Evolutionary conservation across 805 yeast genomes (phyloP), one percentile per base, ranked within the genome.

Genomic region (Cyberlindnera meyerae): DNA sequence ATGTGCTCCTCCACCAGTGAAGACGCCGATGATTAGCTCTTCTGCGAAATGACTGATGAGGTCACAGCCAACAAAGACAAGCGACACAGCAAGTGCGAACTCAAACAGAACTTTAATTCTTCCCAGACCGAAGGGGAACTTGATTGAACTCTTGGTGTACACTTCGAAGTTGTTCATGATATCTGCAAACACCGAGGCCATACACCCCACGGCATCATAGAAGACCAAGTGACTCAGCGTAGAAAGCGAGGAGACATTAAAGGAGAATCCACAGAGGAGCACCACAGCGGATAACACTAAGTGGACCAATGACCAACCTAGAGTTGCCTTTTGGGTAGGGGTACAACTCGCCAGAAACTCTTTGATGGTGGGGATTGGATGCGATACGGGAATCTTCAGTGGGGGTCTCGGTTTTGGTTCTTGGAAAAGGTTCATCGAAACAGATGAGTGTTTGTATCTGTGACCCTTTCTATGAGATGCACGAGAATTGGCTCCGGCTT

Each of bases 401-500:
- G 88, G 82, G 5, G 82, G 79, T 25, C 79, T 68, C 27, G 69
- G 75, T 12, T 88, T 82, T 1, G 97, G 96, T 54, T 90, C 97
- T 59, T 86, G 96, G 57, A 93, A 90, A 57, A 90, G 73, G 58
- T 90, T 89, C 93, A 90, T 83, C 5, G 96, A 87, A 6, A 90
- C 96, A 8, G 96, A 88, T 3, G 97, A 88, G 60, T 90, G 97
- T 57, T 90, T 90, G 57, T 90, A 90, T 49, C 90, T 74, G 60
- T 90, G 98, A 6, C 98, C 98, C 49, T 89, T 78, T 67, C 98
- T 79, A 51, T 79, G 85, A 0, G 83, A 78, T 1, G 87, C 75
- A 51, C 66, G 55, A n/a, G 57, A 51, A 34, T 55, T 53, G 24
- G 65, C 71, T 11, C 64, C 59, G 21, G 44, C 42, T 9, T n/a